A percentile compares a stretch with the other conserved stretches of the same genome.
Evolutionary conservation across 768 basidiomycete genomes (phyloP).

Genomic region (Amanita muscaria): DNA sequence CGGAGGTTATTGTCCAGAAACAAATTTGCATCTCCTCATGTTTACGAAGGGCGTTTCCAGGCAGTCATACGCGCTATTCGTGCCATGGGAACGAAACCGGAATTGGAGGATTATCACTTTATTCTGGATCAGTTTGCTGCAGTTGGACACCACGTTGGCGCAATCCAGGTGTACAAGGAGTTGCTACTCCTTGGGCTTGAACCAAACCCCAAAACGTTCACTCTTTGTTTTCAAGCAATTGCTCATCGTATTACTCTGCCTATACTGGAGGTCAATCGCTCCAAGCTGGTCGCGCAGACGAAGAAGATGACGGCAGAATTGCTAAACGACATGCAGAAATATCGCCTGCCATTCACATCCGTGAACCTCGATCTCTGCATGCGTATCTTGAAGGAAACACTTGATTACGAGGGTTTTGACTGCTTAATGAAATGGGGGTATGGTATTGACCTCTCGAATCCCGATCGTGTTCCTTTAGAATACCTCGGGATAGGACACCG

Average conservation of each 20-base stretch:
- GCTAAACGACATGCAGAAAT: conserved; percentile 48
- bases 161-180: conserved; percentile 53
- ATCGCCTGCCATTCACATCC: conserved; percentile 41
- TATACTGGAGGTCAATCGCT: conserved; percentile 28
- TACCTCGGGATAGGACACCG: conserved; percentile 17
- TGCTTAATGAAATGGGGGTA: conserved; percentile 58
- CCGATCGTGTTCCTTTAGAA: conserved; percentile 57
- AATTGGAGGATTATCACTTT: conserved; percentile 67
- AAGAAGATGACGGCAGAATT: conserved; percentile 40
- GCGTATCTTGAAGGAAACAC: conserved; percentile 59
- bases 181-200: conserved; percentile 34
- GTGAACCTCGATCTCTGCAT: conserved; percentile 58
- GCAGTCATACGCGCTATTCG: conserved; percentile 65
- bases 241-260: conserved; percentile 61
- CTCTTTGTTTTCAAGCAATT: conserved; percentile 59
- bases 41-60: conserved; percentile 61
- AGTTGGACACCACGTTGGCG: conserved; percentile 59
- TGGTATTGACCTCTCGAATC: conserved; percentile 68
- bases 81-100: conserved; percentile 33
- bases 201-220: conserved; percentile 51
- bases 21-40: conserved; percentile 32
- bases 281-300: conserved; percentile 31
- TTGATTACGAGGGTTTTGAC: conserved; percentile 48
- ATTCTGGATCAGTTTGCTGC: conserved; percentile 69
- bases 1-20: conserved; percentile 31